A percentile compares a stretch with the other conserved stretches of the same genome.
These are phyloP conservation scores for Fraxinus sp. DNA, from an alignment of 305 asterid species.

Conservation along the genomic window DNA sequence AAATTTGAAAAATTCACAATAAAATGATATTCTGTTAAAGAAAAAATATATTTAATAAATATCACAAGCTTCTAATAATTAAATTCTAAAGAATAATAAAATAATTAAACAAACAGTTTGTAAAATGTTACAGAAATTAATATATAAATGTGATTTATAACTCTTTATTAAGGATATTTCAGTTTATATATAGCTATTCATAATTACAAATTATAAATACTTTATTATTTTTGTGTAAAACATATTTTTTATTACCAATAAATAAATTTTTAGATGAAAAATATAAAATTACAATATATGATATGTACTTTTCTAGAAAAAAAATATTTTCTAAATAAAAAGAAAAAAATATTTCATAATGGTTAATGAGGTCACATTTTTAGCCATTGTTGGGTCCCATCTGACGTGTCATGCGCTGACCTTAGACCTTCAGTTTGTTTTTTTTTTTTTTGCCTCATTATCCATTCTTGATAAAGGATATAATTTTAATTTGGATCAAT, in stretches of 20 bases:
- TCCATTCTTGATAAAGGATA: neutral
- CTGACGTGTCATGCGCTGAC: neutral
- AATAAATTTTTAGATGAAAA: too few relatives aligned
- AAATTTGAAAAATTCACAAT: too few relatives aligned
- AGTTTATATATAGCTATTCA: neutral
- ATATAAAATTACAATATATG: too few relatives aligned
- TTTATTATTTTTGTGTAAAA: too few relatives aligned
- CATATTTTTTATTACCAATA: neutral
- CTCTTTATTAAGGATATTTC: neutral
- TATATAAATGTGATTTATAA: too few relatives aligned
- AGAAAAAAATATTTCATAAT: too few relatives aligned
- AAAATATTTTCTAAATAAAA: too few relatives aligned
- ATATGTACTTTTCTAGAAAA: neutral
- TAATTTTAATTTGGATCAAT: neutral
- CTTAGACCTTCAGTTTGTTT: neutral
- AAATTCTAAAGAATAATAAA: too few relatives aligned
- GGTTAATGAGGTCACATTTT: neutral
- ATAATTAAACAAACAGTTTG: neutral
- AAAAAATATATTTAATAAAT: too few relatives aligned
- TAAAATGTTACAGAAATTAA: neutral
- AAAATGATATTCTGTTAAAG: neutral
- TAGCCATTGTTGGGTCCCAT: neutral
- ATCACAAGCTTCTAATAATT: neutral
- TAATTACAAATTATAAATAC: too few relatives aligned
- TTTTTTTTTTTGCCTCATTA: neutral